These are phyloP conservation scores for Rosa multiflora DNA, from an alignment of 306 rosid genomes.

Conservation along the genomic window DNA sequence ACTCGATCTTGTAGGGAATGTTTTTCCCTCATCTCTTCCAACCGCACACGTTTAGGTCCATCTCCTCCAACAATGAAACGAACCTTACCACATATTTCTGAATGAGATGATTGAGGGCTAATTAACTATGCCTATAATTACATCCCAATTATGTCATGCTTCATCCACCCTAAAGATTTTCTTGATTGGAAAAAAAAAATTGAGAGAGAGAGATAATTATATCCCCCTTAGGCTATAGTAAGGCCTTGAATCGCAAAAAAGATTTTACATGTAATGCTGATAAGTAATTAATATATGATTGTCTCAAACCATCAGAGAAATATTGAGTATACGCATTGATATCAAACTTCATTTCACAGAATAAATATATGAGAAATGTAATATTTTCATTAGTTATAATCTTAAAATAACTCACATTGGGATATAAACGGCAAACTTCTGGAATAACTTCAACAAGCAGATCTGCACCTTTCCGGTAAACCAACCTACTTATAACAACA, in stretches of 20 bases:
- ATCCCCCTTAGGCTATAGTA: conserved; percentile 3
- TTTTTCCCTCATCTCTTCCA: conserved; percentile 96
- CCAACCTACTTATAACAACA: conserved; percentile 90
- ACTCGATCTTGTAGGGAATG: conserved; percentile 95
- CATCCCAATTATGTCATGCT: background rate
- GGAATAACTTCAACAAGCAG: conserved; percentile 96
- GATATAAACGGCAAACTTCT: conserved; percentile 69
- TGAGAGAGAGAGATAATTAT: background rate
- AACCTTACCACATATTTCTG: conserved; percentile 52
- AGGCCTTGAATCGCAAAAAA: background rate
- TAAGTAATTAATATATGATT: background rate
- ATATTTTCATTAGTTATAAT: background rate
- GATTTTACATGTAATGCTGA: background rate
- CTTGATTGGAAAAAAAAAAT: background rate
- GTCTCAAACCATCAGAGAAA: background rate
- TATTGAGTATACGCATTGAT: background rate
- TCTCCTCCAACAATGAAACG: conserved; percentile 89
- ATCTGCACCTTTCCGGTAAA: conserved; percentile 90
- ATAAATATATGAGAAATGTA: background rate
- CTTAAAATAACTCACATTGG: conserved; percentile 60
- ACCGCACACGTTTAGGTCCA: conserved; percentile 89
- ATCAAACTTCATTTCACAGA: background rate
- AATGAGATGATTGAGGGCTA: conserved; percentile 20
- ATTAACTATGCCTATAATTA: conserved; percentile 13
- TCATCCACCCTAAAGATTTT: background rate